phyloP scores from a whole-genome alignment of 768 basidiomycete genomes.

The Serendipita sp. region DNA sequence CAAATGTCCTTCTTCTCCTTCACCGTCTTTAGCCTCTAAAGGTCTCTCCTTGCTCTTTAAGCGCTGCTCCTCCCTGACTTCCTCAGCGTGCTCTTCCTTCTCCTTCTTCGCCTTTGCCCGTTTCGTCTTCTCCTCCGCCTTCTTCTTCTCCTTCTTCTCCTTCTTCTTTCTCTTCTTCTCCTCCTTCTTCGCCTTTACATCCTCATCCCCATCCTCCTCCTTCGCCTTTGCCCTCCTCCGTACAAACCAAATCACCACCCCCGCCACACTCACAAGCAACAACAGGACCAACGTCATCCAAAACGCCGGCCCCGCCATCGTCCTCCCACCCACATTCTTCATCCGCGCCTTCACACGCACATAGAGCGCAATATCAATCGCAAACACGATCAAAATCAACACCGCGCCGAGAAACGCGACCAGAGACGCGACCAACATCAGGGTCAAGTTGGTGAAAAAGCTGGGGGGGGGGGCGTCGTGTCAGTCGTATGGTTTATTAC shows the following conservation, averaged over 20 bases:
- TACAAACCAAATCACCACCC: conserved; percentile 56
- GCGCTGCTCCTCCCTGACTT: conserved; percentile 24
- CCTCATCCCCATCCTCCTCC: conserved; percentile 17
- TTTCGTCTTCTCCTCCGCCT: conserved; percentile 24
- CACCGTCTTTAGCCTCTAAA: no score
- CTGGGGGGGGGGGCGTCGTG: conserved; percentile 31
- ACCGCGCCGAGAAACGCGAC: conserved; percentile 51
- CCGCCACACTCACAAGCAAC: conserved; percentile 46
- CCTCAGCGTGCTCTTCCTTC: conserved; percentile 19
- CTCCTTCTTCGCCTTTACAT: conserved; percentile 33
- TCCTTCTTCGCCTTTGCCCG: conserved; percentile 17
- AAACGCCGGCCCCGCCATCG: conserved; percentile 50
- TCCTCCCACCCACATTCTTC: conserved; percentile 31
- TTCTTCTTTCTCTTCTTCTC: no score
- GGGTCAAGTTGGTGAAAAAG: conserved; percentile 38
- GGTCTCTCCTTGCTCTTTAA: no score
- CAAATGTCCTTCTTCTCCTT: no score
- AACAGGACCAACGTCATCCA: conserved; percentile 60
- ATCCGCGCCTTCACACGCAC: conserved; percentile 45
- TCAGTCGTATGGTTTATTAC: no score
- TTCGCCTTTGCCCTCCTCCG: conserved; percentile 32
- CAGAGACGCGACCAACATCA: conserved; percentile 30
- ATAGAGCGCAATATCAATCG: conserved; percentile 61
- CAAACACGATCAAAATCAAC: conserved; percentile 56
- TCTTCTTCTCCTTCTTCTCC: conserved; percentile 34